Evolutionary conservation across 768 basidiomycete genomes (phyloP).

Genomic region (Mycena metata): DNA sequence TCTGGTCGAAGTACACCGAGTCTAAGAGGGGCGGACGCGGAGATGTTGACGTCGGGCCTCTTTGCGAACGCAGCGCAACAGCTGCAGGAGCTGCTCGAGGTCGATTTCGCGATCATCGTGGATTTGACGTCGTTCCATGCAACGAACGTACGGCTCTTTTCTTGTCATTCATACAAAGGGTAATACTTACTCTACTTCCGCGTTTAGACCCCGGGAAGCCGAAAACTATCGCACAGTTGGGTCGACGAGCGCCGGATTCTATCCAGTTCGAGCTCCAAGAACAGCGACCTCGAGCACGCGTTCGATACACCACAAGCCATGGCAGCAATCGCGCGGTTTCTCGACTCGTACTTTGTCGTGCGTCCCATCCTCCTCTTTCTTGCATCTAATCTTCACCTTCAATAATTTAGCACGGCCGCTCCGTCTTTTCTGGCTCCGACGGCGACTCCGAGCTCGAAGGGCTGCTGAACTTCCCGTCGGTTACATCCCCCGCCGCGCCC

Average conservation of each 20-base stretch:
- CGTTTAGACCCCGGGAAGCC: not conserved
- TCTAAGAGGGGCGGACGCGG: not conserved
- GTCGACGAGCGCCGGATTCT: constrained; percentile 5
- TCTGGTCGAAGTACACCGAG: constrained; percentile 1
- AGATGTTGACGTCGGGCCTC: not conserved
- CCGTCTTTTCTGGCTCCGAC: constrained; percentile 13
- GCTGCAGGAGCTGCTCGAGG: constrained; percentile 27
- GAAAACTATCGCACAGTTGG: constrained; percentile 16
- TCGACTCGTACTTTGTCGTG: constrained; percentile 22
- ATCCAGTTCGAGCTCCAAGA: constrained; percentile 4
- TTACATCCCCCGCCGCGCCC: not conserved
- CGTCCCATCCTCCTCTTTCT: not conserved
- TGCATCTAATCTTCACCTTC: not conserved
- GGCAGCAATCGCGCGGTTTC: constrained; percentile 14
- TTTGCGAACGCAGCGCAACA: constrained; percentile 27
- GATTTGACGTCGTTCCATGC: constrained; percentile 20
- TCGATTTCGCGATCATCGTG: constrained; percentile 29
- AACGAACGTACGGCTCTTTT: not conserved
- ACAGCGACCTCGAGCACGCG: not conserved
- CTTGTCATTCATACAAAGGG: not conserved
- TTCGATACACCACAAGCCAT: constrained; percentile 22
- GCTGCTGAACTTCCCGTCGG: not conserved
- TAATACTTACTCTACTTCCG: not conserved
- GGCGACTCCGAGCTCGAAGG: constrained; percentile 20
- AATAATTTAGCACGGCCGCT: constrained; percentile 15